Evolutionary conservation across 139 green algal species (phyloP).

Genomic region (Coelastrella sp.): DNA sequence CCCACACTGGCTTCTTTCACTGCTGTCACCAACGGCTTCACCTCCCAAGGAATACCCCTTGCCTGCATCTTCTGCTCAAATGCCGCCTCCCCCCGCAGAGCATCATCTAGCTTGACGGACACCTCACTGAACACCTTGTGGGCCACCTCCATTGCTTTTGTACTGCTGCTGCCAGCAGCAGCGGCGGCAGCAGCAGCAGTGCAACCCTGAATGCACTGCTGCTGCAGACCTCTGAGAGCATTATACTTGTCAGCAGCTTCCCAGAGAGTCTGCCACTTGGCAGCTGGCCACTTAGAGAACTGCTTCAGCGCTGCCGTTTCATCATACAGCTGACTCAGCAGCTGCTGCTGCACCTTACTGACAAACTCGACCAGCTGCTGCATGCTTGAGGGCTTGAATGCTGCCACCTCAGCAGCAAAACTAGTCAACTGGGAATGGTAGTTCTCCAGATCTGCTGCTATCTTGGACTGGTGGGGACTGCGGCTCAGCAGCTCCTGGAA

Average conservation of each 20-base stretch:
- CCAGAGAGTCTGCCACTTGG: constrained; percentile 38
- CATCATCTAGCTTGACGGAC: background rate
- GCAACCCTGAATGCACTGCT: background rate
- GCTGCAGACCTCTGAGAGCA: background rate
- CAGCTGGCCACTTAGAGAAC: constrained; percentile 27
- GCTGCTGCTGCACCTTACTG: background rate
- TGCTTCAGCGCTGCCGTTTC: constrained; percentile 23
- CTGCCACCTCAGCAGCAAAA: background rate
- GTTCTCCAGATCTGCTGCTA: constrained; percentile 13
- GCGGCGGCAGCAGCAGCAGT: background rate
- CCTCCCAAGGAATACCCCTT: constrained; percentile 16
- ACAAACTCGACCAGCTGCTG: constrained; percentile 24
- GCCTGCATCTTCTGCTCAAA: constrained; percentile 24
- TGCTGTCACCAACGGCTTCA: background rate
- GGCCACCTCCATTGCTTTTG: constrained; percentile 2
- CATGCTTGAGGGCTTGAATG: constrained; percentile 35
- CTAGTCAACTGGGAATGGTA: background rate
- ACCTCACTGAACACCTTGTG: constrained; percentile 17
- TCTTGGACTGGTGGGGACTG: background rate
- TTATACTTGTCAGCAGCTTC: constrained; percentile 18
- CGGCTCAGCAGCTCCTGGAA: constrained; percentile 40
- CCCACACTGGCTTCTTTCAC: constrained; percentile 29
- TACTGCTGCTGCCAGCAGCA: too few species aligned
- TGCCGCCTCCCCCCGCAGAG: constrained; percentile 1
- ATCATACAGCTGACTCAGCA: constrained; percentile 41